Evolutionary conservation across 768 basidiomycete genomes (phyloP).

Genomic region (Vishniacozyma victoriae): DNA sequence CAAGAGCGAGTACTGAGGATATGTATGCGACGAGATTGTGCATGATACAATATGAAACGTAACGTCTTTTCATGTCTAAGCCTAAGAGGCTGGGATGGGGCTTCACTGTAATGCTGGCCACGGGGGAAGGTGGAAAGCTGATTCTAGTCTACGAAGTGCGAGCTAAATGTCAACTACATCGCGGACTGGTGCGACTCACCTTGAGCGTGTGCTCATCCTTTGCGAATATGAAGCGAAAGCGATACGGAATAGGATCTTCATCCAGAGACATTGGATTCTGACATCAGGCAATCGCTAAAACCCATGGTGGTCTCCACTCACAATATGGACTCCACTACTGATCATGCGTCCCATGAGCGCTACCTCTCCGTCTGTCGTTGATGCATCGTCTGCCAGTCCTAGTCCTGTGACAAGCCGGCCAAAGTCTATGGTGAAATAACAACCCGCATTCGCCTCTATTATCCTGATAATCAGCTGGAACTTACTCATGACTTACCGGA

Average conservation of each 20-base stretch:
- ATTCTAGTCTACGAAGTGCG: slow-evolving; percentile 1
- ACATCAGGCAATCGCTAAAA: not conserved
- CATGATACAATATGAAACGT: too few relatives aligned
- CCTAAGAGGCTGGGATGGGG: too few relatives aligned
- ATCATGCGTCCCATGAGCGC: slow-evolving; percentile 5
- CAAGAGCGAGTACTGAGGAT: slow-evolving; percentile 3
- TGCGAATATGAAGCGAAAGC: slow-evolving; percentile 5
- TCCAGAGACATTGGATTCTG: slow-evolving; percentile 4
- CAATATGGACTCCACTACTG: slow-evolving; percentile 1
- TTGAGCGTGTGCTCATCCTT: not conserved
- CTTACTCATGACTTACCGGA: not conserved
- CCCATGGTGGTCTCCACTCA: not conserved
- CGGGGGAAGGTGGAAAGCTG: slow-evolving; percentile 1
- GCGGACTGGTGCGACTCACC: not conserved
- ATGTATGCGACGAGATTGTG: too few relatives aligned
- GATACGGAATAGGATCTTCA: slow-evolving; percentile 4
- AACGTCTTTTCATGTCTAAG: too few relatives aligned
- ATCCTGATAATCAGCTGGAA: slow-evolving; percentile 1
- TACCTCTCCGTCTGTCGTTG: not conserved
- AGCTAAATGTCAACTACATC: not conserved
- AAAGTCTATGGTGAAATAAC: slow-evolving; percentile 4
- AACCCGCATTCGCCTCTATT: slow-evolving; percentile 5
- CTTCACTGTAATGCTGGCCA: too few relatives aligned
- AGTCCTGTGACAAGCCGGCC: not conserved
- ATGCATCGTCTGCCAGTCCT: not conserved